Evolutionary conservation across 306 rosid genomes (phyloP), one percentile per base, ranked within the genome.

Genomic region (Dalbergia oliveri): DNA sequence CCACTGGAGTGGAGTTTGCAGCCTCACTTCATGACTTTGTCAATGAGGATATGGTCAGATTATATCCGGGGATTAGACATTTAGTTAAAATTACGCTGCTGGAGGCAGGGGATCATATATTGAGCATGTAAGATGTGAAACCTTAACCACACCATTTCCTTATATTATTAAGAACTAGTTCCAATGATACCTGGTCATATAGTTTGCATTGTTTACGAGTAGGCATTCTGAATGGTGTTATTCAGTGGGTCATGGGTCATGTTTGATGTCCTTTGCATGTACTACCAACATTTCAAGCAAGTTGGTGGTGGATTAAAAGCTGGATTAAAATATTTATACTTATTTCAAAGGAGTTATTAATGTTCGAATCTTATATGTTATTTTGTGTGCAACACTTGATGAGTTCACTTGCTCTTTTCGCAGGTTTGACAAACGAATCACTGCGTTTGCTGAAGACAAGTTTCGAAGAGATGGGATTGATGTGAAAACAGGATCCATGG

Each of bases 1-100:
- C 99, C 68, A 93, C 98, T 57, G 99, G 99, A 37, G 99, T 96
- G 71, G 99, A 96, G 86, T 96, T 96, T 81, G 98, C 99, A 66
- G 99, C 99, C 37, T 88, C 86, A 73, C 99, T 96, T 86, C 97
- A 96, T 82, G 99, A 96, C 83, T 96, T 83, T 82, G 94, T 93
- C 75, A 93, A 88, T 23, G 98, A 87, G 63, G 99, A 96, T 86
- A 85, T 96, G 82, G 83, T 85, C 80, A 84, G 80, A 60, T 78
- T 96, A 61, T 96, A 93, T 85, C 99, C 99, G 11, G 88, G 85
- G 59, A 88, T 88, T 4, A 90, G 90, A 84, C 92, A 89, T 16
- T 66, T 90, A 9, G 97, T 93, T 13, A 91, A 89, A 71, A 96
- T 96, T 57, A 96, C 99, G 13, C 90, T 96, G 75, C 86, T 96